phyloP scores from a whole-genome alignment of 495 filamentous ascomycete genomes.

The Penicillium simplicissimum region DNA sequence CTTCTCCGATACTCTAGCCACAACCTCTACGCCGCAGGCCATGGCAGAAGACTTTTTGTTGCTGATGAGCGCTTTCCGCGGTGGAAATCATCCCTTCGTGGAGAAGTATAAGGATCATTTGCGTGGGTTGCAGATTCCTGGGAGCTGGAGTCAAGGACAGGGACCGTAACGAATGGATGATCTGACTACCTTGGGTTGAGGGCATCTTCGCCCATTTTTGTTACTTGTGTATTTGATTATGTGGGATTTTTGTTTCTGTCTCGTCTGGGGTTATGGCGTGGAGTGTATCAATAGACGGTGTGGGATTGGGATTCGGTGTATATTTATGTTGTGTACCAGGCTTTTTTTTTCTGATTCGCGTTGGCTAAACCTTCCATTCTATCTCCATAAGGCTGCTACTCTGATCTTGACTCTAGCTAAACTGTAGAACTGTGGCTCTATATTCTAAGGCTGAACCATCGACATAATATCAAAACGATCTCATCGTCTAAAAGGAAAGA shows the following conservation, averaged over 20 bases:
- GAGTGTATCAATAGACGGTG: constrained; percentile 4
- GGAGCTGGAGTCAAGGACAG: constrained; percentile 20
- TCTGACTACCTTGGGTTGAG: neutral
- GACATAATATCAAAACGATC: no score
- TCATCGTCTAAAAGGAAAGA: no score
- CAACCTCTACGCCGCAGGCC: constrained; percentile 26
- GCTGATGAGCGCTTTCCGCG: constrained; percentile 39
- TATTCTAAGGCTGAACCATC: no score
- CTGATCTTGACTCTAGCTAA: neutral
- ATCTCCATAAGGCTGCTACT: neutral
- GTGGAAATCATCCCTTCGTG: constrained; percentile 43
- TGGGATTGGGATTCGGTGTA: neutral
- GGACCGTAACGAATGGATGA: neutral
- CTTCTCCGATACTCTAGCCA: constrained; percentile 21
- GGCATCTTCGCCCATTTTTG: neutral
- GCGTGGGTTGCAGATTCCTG: constrained; percentile 27
- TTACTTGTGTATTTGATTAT: neutral
- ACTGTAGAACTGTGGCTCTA: no score
- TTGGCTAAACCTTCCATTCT: neutral
- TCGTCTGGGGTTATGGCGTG: neutral
- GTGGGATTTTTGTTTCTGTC: neutral
- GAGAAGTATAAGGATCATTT: constrained; percentile 39
- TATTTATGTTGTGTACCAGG: constrained; percentile 1
- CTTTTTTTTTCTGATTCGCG: neutral
- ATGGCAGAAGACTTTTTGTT: constrained; percentile 39